Percentiles rank a stretch among this genome's conserved stretches.
Conservation (phyloP, 2,329 filamentous ascomycete genomes). For the Curvularia eragrostidis region DNA sequence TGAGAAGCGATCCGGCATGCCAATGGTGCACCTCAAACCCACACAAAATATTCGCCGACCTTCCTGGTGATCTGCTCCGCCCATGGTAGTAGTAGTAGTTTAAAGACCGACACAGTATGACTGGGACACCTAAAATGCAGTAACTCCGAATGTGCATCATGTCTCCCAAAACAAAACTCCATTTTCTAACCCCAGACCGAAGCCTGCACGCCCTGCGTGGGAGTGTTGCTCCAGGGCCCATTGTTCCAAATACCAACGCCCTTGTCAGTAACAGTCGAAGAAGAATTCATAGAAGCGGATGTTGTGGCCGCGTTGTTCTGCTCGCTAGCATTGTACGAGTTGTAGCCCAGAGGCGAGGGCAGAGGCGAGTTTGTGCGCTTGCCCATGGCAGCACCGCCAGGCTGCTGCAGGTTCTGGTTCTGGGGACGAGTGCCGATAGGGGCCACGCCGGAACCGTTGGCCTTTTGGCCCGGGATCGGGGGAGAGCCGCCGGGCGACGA, state of each 20-base stretch:
- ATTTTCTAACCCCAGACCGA: constrained; percentile 84
- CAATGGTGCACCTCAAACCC: constrained; percentile 37
- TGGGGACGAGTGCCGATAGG: constrained; percentile 90
- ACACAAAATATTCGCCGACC: constrained; percentile 46
- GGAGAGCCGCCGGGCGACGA: constrained; percentile 87
- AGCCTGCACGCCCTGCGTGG: constrained; percentile 77
- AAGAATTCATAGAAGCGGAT: constrained; percentile 66
- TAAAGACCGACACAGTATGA: constrained; percentile 49
- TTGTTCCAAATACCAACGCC: constrained; percentile 71
- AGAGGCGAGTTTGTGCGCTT: constrained; percentile 90
- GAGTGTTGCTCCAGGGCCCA: constrained; percentile 80
- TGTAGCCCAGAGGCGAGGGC: constrained; percentile 78
- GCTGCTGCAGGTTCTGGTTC: constrained; percentile 62
- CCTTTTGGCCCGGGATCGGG: constrained; percentile 69
- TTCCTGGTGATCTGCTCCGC: constrained; percentile 30
- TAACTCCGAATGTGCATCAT: constrained; percentile 52
- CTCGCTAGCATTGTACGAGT: constrained; percentile 67
- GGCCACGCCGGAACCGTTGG: constrained; percentile 72
- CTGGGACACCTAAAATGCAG: constrained; percentile 53
- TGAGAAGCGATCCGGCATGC: constrained; percentile 42
- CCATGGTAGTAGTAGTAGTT: constrained; percentile 33
- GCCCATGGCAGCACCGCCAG: constrained; percentile 66
- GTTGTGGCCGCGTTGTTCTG: constrained; percentile 54
- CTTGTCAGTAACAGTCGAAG: constrained; percentile 55
- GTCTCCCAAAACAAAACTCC: constrained; percentile 46